A percentile compares a stretch with the other conserved stretches of the same genome.
Conservation (phyloP, 2,329 filamentous ascomycete genomes). For the Gnomoniopsis smithogilvyi region DNA sequence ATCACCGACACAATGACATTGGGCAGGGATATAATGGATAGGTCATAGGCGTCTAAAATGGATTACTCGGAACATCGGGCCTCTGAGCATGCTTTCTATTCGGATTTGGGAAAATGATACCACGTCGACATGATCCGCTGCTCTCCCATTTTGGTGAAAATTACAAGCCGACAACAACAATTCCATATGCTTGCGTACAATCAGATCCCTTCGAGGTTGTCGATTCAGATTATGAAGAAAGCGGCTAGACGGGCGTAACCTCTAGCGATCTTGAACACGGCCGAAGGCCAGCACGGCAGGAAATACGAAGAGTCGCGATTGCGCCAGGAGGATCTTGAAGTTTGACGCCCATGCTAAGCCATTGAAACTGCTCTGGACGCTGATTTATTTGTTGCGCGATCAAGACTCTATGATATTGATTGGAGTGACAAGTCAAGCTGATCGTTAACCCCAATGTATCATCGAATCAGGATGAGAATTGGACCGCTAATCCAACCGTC, state of each 20-base stretch:
- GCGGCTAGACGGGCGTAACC: not conserved
- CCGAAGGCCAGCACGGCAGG: not conserved
- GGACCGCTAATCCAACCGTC: constrained; percentile 73
- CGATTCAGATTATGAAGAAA: not conserved
- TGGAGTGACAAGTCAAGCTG: too few species aligned
- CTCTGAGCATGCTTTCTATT: constrained; percentile 15
- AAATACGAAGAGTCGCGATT: not conserved
- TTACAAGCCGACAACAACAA: constrained; percentile 1
- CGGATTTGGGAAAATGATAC: constrained; percentile 20
- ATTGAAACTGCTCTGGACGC: not conserved
- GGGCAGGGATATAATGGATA: constrained; percentile 11
- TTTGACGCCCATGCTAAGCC: not conserved
- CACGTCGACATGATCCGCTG: constrained; percentile 16
- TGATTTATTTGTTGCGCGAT: too few species aligned
- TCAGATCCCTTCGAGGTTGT: not conserved
- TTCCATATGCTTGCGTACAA: not conserved
- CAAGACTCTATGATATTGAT: too few species aligned
- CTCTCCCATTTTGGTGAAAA: constrained; percentile 5
- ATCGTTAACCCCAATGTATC: not conserved
- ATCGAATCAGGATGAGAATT: constrained; percentile 70
- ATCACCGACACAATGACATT: constrained; percentile 14
- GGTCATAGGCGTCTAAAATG: constrained; percentile 19
- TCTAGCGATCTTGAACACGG: not conserved
- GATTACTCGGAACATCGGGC: constrained; percentile 14
- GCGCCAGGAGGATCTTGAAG: not conserved